phyloP scores from a whole-genome alignment of 2,329 filamentous ascomycete genomes.

The Scedosporium boydii region DNA sequence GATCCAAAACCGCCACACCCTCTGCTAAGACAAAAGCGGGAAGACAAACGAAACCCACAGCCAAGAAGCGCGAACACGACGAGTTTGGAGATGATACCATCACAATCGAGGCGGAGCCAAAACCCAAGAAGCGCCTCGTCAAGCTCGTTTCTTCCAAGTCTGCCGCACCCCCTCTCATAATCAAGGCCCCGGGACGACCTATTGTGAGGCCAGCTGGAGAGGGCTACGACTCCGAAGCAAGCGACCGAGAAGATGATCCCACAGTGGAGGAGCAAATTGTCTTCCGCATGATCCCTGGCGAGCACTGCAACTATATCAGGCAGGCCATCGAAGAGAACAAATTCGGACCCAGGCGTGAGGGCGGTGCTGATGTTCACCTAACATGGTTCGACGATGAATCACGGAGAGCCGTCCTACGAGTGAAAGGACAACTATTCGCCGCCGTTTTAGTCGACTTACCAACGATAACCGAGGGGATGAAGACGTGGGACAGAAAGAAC shows the following conservation, averaged over 20 bases:
- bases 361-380: slow-evolving; percentile 69
- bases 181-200: slow-evolving; percentile 58
- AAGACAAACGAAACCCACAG: slow-evolving; percentile 48
- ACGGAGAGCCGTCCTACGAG: slow-evolving; percentile 61
- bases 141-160: neutral
- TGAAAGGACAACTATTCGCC: slow-evolving; percentile 64
- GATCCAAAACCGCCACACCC: slow-evolving; percentile 13
- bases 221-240: slow-evolving; percentile 93
- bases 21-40: slow-evolving; percentile 49
- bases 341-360: slow-evolving; percentile 57
- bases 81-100: slow-evolving; percentile 37
- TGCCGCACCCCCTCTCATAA: slow-evolving; percentile 24
- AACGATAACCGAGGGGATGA: slow-evolving; percentile 83
- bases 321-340: slow-evolving; percentile 66
- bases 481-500: slow-evolving; percentile 81
- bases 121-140: slow-evolving; percentile 12
- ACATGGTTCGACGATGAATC: slow-evolving; percentile 70
- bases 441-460: slow-evolving; percentile 75
- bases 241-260: slow-evolving; percentile 80
- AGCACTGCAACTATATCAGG: slow-evolving; percentile 75
- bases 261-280: slow-evolving; percentile 84
- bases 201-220: slow-evolving; percentile 68
- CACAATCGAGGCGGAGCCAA: slow-evolving; percentile 10
- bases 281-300: slow-evolving; percentile 76
- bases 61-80: slow-evolving; percentile 52